Evolutionary conservation across 2,329 filamentous ascomycete species (phyloP), one percentile per base, ranked within the genome.

Genomic region (Dothistroma pini): DNA sequence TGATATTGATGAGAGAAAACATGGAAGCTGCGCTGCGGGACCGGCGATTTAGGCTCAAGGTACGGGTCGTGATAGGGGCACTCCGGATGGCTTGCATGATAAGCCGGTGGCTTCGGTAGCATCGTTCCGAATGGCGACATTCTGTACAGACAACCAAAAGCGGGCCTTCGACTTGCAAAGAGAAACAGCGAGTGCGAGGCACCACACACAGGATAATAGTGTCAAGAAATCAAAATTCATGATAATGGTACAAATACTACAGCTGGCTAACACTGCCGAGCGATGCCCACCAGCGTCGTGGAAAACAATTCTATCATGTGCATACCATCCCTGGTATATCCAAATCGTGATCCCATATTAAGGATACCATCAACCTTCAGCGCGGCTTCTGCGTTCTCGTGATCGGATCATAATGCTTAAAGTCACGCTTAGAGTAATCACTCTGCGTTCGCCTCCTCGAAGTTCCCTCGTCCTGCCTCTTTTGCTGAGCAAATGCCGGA

Each of bases 401-500:
- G 2, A 12, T 21, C 19, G 51, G 51, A 35, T 53, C 51, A 38
- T 56, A 56, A 29, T 56, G 54, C 54, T 49, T 56, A 22, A 56
- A 56, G 12, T 53, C 51, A 35, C 51, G 48, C 21, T 29, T 31
- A 51, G 21, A 11, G 19, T 48, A 22, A 25, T 44, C 63, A 34
- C 61, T 63, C 50, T 63, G 61, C 25, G 63, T 51, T 38, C 63
- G 51, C 44, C 61, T 54, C 44, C 61, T 60, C 14, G 49, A 32
- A 34, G 58, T 61, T 14, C 57, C 57, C 47, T 66, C 64, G n/a
- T 55, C 41, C 31, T 66, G 53, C 16, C 62, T 56, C 53, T 61
- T 62, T 63, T 70, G 69, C 58, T 72, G 70, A 12, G 70, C 70
- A 60, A 72, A 72, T 19, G 69, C 70, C 10, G 70, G 70, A 16